Percentiles rank a stretch among this genome's conserved stretches.
Conservation (phyloP, 2,329 filamentous ascomycete species). For the Pseudocercospora fuligena region DNA sequence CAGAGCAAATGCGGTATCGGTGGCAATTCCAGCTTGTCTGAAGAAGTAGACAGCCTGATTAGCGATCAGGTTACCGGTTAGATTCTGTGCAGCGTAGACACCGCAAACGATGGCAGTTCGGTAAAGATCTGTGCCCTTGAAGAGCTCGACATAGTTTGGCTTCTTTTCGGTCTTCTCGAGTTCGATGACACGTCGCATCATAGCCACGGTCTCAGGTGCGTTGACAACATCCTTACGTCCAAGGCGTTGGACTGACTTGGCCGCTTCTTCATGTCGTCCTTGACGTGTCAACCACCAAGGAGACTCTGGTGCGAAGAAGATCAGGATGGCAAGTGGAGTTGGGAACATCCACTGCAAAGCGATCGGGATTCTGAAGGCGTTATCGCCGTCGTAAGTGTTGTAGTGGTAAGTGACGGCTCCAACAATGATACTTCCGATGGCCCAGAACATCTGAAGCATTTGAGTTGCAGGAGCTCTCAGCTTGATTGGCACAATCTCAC, state of each 20-base stretch:
- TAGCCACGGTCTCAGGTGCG: constrained; percentile 56
- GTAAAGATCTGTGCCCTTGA: constrained; percentile 60
- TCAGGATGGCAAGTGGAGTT: constrained; percentile 58
- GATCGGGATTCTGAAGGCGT: constrained; percentile 53
- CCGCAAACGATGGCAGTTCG: constrained; percentile 61
- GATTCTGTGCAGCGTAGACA: constrained; percentile 64
- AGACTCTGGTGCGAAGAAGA: constrained; percentile 57
- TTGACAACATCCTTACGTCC: constrained; percentile 50
- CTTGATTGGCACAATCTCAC: constrained; percentile 64
- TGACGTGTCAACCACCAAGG: constrained; percentile 62
- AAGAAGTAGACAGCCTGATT: constrained; percentile 69
- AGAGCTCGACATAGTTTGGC: constrained; percentile 58
- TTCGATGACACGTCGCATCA: constrained; percentile 64
- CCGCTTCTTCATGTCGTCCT: constrained; percentile 52
- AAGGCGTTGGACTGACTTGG: constrained; percentile 55
- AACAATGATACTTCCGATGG: constrained; percentile 66
- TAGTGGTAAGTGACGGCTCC: constrained; percentile 62
- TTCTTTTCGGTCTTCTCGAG: constrained; percentile 56
- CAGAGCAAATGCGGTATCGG: constrained; percentile 62
- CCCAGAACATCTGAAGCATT: constrained; percentile 71
- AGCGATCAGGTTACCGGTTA: constrained; percentile 67
- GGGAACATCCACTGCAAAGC: constrained; percentile 65
- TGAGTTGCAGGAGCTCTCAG: constrained; percentile 63
- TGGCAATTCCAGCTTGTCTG: constrained; percentile 63
- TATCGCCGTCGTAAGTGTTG: constrained; percentile 41